Evolutionary conservation across 2,329 filamentous ascomycete species (phyloP).

Genomic region (Alternaria postmessia): DNA sequence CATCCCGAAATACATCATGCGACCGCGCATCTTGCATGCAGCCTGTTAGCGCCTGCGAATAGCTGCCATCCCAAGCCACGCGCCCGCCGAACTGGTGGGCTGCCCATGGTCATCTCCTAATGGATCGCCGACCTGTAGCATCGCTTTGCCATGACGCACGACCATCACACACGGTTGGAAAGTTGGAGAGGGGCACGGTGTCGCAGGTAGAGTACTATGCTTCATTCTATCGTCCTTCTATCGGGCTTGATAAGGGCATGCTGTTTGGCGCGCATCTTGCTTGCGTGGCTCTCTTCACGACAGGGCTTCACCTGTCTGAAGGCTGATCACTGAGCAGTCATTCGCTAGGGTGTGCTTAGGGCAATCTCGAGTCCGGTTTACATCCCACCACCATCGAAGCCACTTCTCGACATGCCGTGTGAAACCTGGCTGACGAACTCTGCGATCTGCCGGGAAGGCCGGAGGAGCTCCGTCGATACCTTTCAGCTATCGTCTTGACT

Average conservation of each 20-base stretch:
- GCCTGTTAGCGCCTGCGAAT: constrained; percentile 15
- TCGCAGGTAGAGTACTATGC: constrained; percentile 34
- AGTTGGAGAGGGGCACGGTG: constrained; percentile 25
- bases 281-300: constrained; percentile 26
- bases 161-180: constrained; percentile 11
- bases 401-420: constrained; percentile 29
- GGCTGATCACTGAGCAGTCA: constrained; percentile 38
- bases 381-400: constrained; percentile 23
- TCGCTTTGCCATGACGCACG: constrained; percentile 14
- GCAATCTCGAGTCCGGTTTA: constrained; percentile 37
- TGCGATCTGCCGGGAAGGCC: constrained; percentile 28
- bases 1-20: constrained; percentile 21
- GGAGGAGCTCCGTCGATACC: constrained; percentile 13
- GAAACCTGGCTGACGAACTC: constrained; percentile 37
- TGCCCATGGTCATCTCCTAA: constrained; percentile 4
- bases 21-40: constrained; percentile 16
- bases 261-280: constrained; percentile 28
- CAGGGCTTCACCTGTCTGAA: constrained; percentile 33
- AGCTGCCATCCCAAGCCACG: constrained; percentile 16
- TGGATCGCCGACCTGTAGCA: constrained; percentile 10
- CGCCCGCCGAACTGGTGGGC: constrained; percentile 20
- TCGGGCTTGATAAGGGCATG: constrained; percentile 20
- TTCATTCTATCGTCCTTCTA: constrained; percentile 8
- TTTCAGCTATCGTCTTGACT: constrained; percentile 19
- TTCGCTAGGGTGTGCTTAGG: constrained; percentile 34